Percentiles rank a stretch among this genome's conserved stretches.
These are phyloP conservation scores for Trichoderma hamatum DNA, from an alignment of 2,329 filamentous ascomycete species.

Conservation along the genomic window DNA sequence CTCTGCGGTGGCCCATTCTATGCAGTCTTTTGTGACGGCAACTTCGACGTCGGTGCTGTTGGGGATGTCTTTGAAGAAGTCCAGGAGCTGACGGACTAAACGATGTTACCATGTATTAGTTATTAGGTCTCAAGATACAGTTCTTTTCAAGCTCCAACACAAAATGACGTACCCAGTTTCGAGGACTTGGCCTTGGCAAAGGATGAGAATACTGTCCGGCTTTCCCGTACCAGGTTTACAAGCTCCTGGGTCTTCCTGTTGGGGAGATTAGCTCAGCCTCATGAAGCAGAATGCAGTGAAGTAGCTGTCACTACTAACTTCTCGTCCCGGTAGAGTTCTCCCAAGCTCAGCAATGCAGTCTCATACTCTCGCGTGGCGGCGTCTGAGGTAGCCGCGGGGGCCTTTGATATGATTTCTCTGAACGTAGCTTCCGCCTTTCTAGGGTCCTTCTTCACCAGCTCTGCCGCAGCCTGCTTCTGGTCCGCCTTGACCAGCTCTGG, in stretches of 20 bases:
- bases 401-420: conserved; percentile 84
- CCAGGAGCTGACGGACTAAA: conserved; percentile 90
- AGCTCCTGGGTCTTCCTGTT: conserved; percentile 78
- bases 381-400: conserved; percentile 81
- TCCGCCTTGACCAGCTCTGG: conserved; percentile 80
- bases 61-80: conserved; percentile 91
- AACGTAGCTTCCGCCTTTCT: conserved; percentile 84
- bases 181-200: conserved; percentile 99
- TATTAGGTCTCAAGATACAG: background rate
- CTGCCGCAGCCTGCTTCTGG: conserved; percentile 80
- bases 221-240: conserved; percentile 86
- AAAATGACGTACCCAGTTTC: conserved; percentile 75
- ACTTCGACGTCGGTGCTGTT: conserved; percentile 95
- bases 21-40: conserved; percentile 95
- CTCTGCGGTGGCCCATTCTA: conserved; percentile 97
- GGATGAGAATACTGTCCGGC: conserved; percentile 86
- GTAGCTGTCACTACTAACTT: conserved; percentile 57
- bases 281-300: background rate
- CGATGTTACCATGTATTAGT: conserved; percentile 5
- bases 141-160: background rate
- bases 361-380: conserved; percentile 90
- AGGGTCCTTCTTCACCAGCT: conserved; percentile 77
- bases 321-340: conserved; percentile 89
- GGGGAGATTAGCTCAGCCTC: background rate
- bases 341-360: conserved; percentile 81